These are phyloP conservation scores for Ogataea naganishii DNA, from an alignment of 805 yeast species.

Conservation along the genomic window DNA sequence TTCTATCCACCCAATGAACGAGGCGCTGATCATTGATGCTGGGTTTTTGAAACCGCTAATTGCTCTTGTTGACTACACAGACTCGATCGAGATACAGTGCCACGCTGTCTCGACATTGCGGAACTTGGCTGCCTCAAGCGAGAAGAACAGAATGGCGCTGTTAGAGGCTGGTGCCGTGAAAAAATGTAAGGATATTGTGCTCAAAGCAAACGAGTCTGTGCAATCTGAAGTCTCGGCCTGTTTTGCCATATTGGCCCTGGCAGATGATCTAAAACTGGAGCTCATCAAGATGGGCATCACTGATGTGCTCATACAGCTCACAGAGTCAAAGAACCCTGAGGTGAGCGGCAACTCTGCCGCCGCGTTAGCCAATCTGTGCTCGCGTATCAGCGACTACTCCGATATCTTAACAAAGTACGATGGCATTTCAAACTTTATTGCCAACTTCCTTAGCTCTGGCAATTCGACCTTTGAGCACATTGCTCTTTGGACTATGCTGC, in stretches of 20 bases:
- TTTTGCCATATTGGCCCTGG: conserved; percentile 91
- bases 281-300: conserved; percentile 77
- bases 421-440: conserved; percentile 79
- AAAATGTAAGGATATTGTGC: conserved; percentile 81
- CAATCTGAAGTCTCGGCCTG: conserved; percentile 97
- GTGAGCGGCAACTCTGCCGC: conserved; percentile 99
- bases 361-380: conserved; percentile 90
- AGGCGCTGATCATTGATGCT: conserved; percentile 91
- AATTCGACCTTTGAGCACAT: conserved; percentile 96
- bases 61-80: conserved; percentile 69
- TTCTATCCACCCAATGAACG: conserved; percentile 93
- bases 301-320: conserved; percentile 85
- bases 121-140: conserved; percentile 92
- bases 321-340: conserved; percentile 80
- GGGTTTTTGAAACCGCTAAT: conserved; percentile 93
- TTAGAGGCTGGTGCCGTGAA: conserved; percentile 94
- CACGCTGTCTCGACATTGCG: conserved; percentile 95
- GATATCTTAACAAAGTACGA: conserved; percentile 80
- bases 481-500: conserved; percentile 94
- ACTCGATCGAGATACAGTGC: conserved; percentile 94
- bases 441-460: conserved; percentile 69
- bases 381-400: conserved; percentile 78
- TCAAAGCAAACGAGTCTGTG: conserved; percentile 81
- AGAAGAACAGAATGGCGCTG: conserved; percentile 83
- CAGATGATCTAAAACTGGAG: conserved; percentile 86